Conservation (phyloP, 1,284 basidiomycete genomes). For the Sanghuangporus sanghuang region DNA sequence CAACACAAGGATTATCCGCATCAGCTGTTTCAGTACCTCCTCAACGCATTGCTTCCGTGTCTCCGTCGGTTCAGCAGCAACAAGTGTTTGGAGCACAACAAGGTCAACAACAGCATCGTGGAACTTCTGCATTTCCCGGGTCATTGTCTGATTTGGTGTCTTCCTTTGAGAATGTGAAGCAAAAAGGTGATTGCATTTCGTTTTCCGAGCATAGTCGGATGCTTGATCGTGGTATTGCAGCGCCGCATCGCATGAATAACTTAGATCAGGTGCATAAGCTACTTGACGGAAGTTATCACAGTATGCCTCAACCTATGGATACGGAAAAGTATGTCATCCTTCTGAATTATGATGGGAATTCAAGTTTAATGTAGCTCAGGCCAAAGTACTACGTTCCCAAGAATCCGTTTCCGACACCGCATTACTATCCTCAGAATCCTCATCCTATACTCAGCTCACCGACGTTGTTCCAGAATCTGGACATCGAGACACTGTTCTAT, state of each 20-base stretch:
- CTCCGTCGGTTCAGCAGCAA: constrained; percentile 16
- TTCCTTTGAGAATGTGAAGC: constrained; percentile 94
- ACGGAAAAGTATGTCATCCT: constrained; percentile 76
- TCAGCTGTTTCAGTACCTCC: constrained; percentile 22
- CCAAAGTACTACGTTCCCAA: constrained; percentile 96
- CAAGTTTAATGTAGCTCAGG: constrained; percentile 36
- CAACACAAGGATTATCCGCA: constrained; percentile 11
- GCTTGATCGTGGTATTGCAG: constrained; percentile 33
- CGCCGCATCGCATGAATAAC: constrained; percentile 79
- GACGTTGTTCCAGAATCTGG: constrained; percentile 86
- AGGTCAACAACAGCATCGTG: constrained; percentile 27
- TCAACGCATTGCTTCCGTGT: constrained; percentile 22
- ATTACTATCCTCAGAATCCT: constrained; percentile 92
- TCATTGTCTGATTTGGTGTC: constrained; percentile 90
- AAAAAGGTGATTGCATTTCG: constrained; percentile 64
- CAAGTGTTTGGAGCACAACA: constrained; percentile 24
- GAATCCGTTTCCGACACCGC: constrained; percentile 89
- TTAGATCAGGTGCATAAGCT: constrained; percentile 88
- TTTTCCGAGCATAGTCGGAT: neutral
- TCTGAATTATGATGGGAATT: constrained; percentile 13
- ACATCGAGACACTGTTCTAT: constrained; percentile 97
- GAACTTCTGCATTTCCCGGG: constrained; percentile 59
- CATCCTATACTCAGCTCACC: constrained; percentile 81
- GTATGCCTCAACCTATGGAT: constrained; percentile 89
- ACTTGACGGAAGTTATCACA: constrained; percentile 85